Percentiles rank a stretch among this genome's conserved stretches.
Conservation (phyloP, 768 basidiomycete genomes). For the Hydnum rufescens region DNA sequence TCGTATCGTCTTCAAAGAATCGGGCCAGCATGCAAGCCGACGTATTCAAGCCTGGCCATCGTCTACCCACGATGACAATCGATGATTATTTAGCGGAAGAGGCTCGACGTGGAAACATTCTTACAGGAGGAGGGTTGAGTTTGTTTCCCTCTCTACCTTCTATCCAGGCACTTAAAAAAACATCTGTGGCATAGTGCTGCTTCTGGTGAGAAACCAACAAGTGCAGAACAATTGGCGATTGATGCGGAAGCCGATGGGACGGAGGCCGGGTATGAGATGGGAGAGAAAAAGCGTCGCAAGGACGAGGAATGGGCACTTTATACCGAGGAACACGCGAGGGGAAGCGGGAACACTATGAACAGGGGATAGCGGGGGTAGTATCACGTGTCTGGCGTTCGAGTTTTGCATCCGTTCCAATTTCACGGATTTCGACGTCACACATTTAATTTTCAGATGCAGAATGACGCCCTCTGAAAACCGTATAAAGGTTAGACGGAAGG, state of each 20-base stretch:
- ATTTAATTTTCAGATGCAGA: no score
- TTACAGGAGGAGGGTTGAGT: conserved; percentile 70
- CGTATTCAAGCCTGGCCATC: conserved; percentile 70
- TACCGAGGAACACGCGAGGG: conserved; percentile 68
- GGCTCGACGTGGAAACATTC: conserved; percentile 61
- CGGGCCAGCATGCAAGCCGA: conserved; percentile 53
- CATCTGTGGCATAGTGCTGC: conserved; percentile 28
- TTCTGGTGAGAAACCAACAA: conserved; percentile 45
- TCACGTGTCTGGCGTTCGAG: no score
- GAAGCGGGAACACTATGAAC: conserved; percentile 96
- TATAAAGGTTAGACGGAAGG: no score
- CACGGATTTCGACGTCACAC: no score
- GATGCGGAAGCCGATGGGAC: conserved; percentile 80
- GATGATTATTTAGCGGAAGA: conserved; percentile 90
- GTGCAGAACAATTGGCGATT: conserved; percentile 54
- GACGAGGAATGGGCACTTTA: conserved; percentile 86
- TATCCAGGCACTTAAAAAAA: neutral
- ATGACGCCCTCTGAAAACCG: no score
- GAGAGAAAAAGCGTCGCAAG: conserved; percentile 58
- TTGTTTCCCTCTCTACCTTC: neutral
- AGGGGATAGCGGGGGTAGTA: conserved; percentile 35
- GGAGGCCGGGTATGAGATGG: conserved; percentile 38
- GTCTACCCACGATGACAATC: conserved; percentile 85
- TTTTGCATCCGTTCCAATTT: no score
- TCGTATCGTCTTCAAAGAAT: conserved; percentile 57